Percentiles rank a stretch among this genome's conserved stretches.
phyloP scores from a whole-genome alignment of 768 basidiomycete species.

The Psilocybe cyanescens region DNA sequence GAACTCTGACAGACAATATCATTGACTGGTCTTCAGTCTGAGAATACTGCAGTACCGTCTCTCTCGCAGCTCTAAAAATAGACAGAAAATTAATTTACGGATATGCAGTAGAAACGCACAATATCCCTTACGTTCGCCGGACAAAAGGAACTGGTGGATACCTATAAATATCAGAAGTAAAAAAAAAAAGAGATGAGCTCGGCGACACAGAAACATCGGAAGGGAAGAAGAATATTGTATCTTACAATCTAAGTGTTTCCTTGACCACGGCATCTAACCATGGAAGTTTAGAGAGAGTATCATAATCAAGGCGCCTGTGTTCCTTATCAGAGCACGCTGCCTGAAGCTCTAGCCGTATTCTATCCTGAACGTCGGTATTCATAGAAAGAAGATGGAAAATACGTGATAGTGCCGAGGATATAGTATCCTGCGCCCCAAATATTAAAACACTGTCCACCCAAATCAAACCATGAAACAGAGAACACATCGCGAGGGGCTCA shows the following conservation, averaged over 20 bases:
- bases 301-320: constrained; percentile 32
- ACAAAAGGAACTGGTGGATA: constrained; percentile 53
- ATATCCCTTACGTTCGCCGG: constrained; percentile 40
- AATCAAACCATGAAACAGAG: not conserved
- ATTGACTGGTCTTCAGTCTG: constrained; percentile 20
- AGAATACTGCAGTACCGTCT: constrained; percentile 45
- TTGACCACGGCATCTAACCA: constrained; percentile 50
- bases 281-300: constrained; percentile 39
- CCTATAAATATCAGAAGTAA: constrained; percentile 20
- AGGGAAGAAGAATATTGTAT: not conserved
- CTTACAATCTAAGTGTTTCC: constrained; percentile 49
- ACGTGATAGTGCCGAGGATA: constrained; percentile 46
- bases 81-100: not conserved
- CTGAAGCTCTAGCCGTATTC: constrained; percentile 35
- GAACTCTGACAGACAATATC: constrained; percentile 40
- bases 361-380: constrained; percentile 42
- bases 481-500: constrained; percentile 24
- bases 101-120: not conserved
- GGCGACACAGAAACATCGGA: not conserved
- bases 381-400: constrained; percentile 41
- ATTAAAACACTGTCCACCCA: constrained; percentile 41
- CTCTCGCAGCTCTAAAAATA: constrained; percentile 40
- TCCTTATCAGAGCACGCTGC: constrained; percentile 18
- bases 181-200: not conserved
- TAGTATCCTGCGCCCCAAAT: constrained; percentile 56